Base-by-base conservation (phyloP, 306 rosid species). In the Malus orientalis region DNA sequence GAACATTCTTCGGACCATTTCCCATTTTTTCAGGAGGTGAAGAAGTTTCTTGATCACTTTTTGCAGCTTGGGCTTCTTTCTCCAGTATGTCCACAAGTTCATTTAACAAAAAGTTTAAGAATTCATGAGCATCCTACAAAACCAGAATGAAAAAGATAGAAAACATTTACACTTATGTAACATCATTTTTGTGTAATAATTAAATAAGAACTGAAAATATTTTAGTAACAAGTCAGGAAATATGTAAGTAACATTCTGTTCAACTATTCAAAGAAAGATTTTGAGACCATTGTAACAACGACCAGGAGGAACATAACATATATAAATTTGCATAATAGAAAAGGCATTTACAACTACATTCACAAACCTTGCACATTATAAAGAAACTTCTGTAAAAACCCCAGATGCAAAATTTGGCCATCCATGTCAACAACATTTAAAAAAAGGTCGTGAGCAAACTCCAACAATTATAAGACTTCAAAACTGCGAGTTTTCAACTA, bases 11-110 rank as follows among this genome's bases (percentile, higher is more conserved):
- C 23, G 78, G 86, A 57, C 97, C 99, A 85, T 96, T 96, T 76
- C 85, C 88, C 72, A 70, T 49, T 87, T 79, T 91, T 72, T 91
- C 96, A 78, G 88, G 78, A 65, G 97, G 93, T 66, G 99, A 88
- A 25, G 88, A 84, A 44, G 80, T 82, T 84, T 89, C 98, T 79
- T 88, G 86, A 78, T 93, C 97, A 85, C 82, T 77, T 85, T 89
- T 93, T 76, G 83, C 74, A 76, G 96, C 88, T 75, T 91, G 96
- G 70, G 97, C 89, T 87, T 96, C 99, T 88, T 93, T 96, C 86
- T 96, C 99, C 93, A 96, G 87, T 81, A 93, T 96, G 85, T 96
- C 99, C 7, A 96, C 99, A 77, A 96, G 99, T 84, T 96, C 97
- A 73, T 96, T 96, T 70, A 96, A 90, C 91, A 96, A 93, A 82